These are phyloP conservation scores for Pseudogymnoascus sp. DNA, from an alignment of 2,329 filamentous ascomycete genomes.

Conservation along the genomic window DNA sequence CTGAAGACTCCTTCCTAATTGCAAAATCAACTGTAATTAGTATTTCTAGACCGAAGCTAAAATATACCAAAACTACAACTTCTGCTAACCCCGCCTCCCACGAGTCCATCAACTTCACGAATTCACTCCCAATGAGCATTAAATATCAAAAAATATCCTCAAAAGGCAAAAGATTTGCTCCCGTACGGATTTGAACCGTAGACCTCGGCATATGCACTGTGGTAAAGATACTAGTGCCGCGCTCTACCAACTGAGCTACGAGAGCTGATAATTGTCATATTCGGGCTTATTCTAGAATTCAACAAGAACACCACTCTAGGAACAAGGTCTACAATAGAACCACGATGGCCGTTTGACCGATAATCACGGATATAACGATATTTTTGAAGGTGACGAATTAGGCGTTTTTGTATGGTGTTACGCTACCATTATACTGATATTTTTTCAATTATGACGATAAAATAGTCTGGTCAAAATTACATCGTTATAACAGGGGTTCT, in stretches of 20 bases:
- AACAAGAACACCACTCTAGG: neutral
- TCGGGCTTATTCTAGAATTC: neutral
- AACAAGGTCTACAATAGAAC: neutral
- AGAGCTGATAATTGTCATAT: neutral
- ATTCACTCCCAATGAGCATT: neutral
- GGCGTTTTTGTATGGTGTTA: too few species aligned
- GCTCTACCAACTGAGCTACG: conserved; percentile 3
- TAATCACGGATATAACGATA: too few species aligned
- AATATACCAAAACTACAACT: neutral
- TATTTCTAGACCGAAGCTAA: neutral
- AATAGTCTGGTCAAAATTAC: too few species aligned
- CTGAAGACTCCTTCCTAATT: neutral
- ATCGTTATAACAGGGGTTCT: too few species aligned
- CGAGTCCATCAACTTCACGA: neutral
- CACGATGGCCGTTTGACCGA: too few species aligned
- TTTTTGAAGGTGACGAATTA: too few species aligned
- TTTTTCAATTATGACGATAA: too few species aligned
- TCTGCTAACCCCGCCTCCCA: neutral
- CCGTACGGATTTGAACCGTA: conserved; percentile 2
- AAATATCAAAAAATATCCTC: neutral
- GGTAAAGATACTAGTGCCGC: neutral
- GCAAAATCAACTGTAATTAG: too few species aligned
- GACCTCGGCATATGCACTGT: neutral
- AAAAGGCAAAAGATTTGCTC: neutral
- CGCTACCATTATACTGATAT: too few species aligned